These are phyloP conservation scores for Canavalia gladiata DNA, from an alignment of 306 rosid species.

Conservation along the genomic window DNA sequence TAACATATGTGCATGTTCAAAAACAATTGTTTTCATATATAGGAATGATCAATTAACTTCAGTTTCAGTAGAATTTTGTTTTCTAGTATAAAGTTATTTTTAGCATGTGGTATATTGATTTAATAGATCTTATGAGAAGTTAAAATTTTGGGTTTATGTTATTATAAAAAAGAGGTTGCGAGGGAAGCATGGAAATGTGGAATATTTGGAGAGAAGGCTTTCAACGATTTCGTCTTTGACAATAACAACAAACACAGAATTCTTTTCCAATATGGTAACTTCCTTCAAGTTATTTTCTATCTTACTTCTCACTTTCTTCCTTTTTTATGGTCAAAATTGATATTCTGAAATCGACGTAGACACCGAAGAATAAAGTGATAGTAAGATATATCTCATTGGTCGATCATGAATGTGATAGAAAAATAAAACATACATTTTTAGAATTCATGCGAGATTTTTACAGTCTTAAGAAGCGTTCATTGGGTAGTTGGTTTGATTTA, in stretches of 20 bases:
- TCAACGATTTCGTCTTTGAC: constrained; percentile 56
- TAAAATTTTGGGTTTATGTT: not conserved
- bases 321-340: not conserved
- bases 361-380: too few relatives aligned
- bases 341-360: too few relatives aligned
- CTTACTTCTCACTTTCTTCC: not conserved
- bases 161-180: constrained; percentile 52
- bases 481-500: too few relatives aligned
- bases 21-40: constrained; percentile 7
- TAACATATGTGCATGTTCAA: constrained; percentile 12
- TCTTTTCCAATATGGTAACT: constrained; percentile 81
- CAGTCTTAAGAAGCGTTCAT: too few relatives aligned
- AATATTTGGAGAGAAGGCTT: constrained; percentile 77
- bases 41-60: constrained; percentile 19
- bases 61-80: constrained; percentile 15
- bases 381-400: too few relatives aligned
- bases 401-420: too few relatives aligned
- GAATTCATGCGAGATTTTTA: too few relatives aligned
- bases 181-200: constrained; percentile 69
- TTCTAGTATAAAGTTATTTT: not conserved
- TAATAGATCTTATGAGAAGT: not conserved
- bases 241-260: constrained; percentile 57
- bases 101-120: not conserved
- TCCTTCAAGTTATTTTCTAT: not conserved
- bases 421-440: too few relatives aligned